These are phyloP conservation scores for Westerdykella ornata DNA, from an alignment of 2,329 filamentous ascomycete species.

Conservation along the genomic window DNA sequence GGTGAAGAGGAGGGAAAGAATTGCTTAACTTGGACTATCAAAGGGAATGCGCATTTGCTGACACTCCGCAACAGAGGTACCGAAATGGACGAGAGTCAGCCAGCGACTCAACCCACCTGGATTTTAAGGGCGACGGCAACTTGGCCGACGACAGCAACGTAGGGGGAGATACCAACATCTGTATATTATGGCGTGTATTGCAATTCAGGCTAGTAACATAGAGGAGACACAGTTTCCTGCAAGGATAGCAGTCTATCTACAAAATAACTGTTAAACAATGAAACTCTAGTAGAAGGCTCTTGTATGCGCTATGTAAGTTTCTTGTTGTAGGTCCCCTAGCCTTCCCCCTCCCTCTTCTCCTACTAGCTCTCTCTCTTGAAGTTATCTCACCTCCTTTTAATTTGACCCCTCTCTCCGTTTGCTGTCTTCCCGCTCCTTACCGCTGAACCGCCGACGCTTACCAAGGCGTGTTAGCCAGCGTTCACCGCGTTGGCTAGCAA, in stretches of 20 bases:
- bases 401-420: background rate
- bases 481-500: background rate
- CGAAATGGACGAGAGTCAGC: constrained; percentile 87
- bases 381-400: background rate
- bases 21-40: constrained; percentile 3
- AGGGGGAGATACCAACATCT: background rate
- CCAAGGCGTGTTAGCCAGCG: background rate
- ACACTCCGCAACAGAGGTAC: constrained; percentile 52
- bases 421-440: background rate
- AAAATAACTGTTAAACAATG: too few relatives aligned
- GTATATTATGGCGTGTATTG: background rate
- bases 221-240: background rate
- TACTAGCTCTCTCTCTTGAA: too few relatives aligned
- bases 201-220: background rate
- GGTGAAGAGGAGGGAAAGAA: constrained; percentile 7
- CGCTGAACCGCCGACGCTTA: background rate
- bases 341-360: too few relatives aligned
- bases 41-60: constrained; percentile 45
- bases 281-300: too few relatives aligned
- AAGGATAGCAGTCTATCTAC: too few relatives aligned
- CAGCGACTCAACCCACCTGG: constrained; percentile 91
- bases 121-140: constrained; percentile 55
- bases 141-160: background rate
- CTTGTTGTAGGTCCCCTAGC: too few relatives aligned
- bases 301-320: too few relatives aligned